phyloP scores from a whole-genome alignment of 2,329 filamentous ascomycete species.

The Scleromitrula shiraiana region DNA sequence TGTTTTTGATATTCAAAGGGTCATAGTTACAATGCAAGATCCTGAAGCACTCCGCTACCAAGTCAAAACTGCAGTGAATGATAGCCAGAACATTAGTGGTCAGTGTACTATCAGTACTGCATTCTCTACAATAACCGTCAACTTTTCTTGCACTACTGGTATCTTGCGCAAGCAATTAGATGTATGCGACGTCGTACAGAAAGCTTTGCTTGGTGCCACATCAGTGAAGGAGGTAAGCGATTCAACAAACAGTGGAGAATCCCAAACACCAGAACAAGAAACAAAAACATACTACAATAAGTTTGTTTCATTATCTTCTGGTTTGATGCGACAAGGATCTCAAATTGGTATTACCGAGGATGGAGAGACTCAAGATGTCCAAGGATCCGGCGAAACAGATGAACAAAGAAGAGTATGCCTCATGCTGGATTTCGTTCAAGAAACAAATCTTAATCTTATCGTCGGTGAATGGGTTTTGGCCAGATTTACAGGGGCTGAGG shows the following conservation, averaged over 20 bases:
- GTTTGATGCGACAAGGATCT: constrained; percentile 5
- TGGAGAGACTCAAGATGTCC: not conserved
- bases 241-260: not conserved
- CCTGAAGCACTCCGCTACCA: constrained; percentile 22
- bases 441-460: constrained; percentile 22
- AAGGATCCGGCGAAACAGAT: constrained; percentile 11
- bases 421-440: constrained; percentile 29
- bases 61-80: constrained; percentile 22
- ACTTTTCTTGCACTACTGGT: constrained; percentile 26
- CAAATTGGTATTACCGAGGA: constrained; percentile 3
- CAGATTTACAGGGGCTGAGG: constrained; percentile 26
- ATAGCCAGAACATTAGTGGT: constrained; percentile 25
- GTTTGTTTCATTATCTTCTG: constrained; percentile 2
- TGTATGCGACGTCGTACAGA: constrained; percentile 25
- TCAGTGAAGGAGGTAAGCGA: constrained; percentile 10
- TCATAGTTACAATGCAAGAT: constrained; percentile 25
- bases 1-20: constrained; percentile 28
- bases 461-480: constrained; percentile 31
- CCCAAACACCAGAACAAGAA: constrained; percentile 4
- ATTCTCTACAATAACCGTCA: constrained; percentile 25
- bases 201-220: constrained; percentile 20
- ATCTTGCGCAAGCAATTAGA: constrained; percentile 28
- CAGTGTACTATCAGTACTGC: constrained; percentile 30
- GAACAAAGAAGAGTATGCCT: constrained; percentile 21
- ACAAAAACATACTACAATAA: constrained; percentile 4